Percentiles rank a stretch among this genome's conserved stretches.
Conservation (phyloP, 192 early-diverging fungal genomes). For the Chytriomyces sp. region DNA sequence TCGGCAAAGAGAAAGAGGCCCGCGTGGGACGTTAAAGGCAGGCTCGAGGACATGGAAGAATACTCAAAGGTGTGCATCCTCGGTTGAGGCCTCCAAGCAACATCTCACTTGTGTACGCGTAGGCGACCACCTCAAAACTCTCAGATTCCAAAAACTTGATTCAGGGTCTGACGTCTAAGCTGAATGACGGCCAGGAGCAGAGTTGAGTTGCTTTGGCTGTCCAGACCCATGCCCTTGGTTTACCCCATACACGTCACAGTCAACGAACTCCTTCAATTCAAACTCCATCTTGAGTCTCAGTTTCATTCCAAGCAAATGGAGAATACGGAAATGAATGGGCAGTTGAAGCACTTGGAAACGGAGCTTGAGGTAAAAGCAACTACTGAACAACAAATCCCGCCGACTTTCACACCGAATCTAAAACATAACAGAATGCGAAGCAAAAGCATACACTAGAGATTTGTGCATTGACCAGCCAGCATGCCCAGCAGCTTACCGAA, state of each 20-base stretch:
- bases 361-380: constrained; percentile 31
- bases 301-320: constrained; percentile 69
- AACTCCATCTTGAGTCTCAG: constrained; percentile 49
- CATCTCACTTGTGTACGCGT: too few relatives aligned
- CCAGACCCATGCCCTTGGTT: constrained; percentile 28
- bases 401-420: not conserved
- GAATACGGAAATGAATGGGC: constrained; percentile 45
- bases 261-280: constrained; percentile 53
- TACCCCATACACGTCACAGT: constrained; percentile 40
- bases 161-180: constrained; percentile 35
- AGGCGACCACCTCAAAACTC: constrained; percentile 35
- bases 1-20: constrained; percentile 66
- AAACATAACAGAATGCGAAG: constrained; percentile 37
- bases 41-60: constrained; percentile 82
- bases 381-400: not conserved
- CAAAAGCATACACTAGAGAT: constrained; percentile 53
- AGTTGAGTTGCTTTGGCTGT: constrained; percentile 28
- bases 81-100: constrained; percentile 25
- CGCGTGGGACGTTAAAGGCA: constrained; percentile 76
- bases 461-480: constrained; percentile 9
- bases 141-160: constrained; percentile 35
- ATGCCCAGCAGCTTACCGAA: constrained; percentile 26
- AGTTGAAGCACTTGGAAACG: constrained; percentile 42
- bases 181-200: constrained; percentile 35
- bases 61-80: constrained; percentile 5